Evolutionary conservation across 371 early-diverging fungal species (phyloP).

Genomic region (Actinomortierella wolfii): DNA sequence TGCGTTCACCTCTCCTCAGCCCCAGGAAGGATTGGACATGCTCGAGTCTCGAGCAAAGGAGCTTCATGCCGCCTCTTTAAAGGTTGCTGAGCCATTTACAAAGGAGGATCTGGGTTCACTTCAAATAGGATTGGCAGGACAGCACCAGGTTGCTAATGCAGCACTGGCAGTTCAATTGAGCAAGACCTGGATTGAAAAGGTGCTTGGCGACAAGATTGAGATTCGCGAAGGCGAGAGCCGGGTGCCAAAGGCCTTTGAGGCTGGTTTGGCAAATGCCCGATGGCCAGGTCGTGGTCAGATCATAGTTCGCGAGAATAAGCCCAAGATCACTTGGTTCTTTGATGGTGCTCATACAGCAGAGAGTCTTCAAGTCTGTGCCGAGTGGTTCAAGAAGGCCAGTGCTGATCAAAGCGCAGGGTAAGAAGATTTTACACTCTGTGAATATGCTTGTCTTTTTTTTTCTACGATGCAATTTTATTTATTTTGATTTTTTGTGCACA

Average conservation of each 20-base stretch:
- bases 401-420: conserved; percentile 17
- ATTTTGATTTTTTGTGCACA: conserved; percentile 3
- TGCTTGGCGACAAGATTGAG: conserved; percentile 40
- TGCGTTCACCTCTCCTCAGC: conserved; percentile 74
- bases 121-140: conserved; percentile 64
- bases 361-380: conserved; percentile 73
- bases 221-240: conserved; percentile 11
- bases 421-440: conserved; percentile 1
- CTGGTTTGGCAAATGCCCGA: conserved; percentile 65
- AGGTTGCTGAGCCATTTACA: conserved; percentile 18
- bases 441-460: neutral
- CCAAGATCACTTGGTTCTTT: conserved; percentile 70
- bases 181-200: conserved; percentile 62
- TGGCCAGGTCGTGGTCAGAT: conserved; percentile 95
- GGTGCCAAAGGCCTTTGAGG: conserved; percentile 54
- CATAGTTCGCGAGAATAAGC: conserved; percentile 48
- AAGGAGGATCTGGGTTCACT: conserved; percentile 19
- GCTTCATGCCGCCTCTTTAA: conserved; percentile 47
- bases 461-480: neutral
- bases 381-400: conserved; percentile 69
- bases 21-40: conserved; percentile 69
- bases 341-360: conserved; percentile 97
- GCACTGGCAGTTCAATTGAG: conserved; percentile 77
- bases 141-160: conserved; percentile 87
- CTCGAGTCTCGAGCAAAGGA: conserved; percentile 73